phyloP scores from a whole-genome alignment of 2,329 filamentous ascomycete species.

The Shiraia bambusicola region DNA sequence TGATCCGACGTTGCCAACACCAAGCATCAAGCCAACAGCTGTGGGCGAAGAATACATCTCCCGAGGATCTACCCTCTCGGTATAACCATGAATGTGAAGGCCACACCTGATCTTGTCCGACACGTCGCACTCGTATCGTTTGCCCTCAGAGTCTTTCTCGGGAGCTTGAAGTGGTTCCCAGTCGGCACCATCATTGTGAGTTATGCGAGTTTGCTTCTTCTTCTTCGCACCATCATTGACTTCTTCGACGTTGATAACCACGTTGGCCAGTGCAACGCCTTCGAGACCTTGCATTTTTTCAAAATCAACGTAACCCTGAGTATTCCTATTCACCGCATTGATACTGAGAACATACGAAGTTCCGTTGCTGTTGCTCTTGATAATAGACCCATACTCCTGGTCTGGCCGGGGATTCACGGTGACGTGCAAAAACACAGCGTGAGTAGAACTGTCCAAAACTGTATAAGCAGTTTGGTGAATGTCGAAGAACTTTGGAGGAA shows the following conservation, averaged over 20 bases:
- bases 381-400: slow-evolving; percentile 76
- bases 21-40: slow-evolving; percentile 88
- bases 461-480: slow-evolving; percentile 82
- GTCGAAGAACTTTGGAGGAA: slow-evolving; percentile 82
- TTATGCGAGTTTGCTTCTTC: slow-evolving; percentile 85
- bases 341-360: slow-evolving; percentile 90
- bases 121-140: slow-evolving; percentile 69
- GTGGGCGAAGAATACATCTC: slow-evolving; percentile 87
- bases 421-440: slow-evolving; percentile 92
- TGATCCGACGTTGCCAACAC: slow-evolving; percentile 84
- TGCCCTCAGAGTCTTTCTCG: slow-evolving; percentile 66
- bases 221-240: slow-evolving; percentile 67
- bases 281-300: slow-evolving; percentile 93
- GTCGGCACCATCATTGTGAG: slow-evolving; percentile 90
- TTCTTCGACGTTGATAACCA: slow-evolving; percentile 73
- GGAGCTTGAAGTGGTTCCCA: slow-evolving; percentile 81
- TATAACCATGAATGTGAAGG: slow-evolving; percentile 93
- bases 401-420: slow-evolving; percentile 68
- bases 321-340: slow-evolving; percentile 77
- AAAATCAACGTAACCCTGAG: slow-evolving; percentile 81
- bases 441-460: slow-evolving; percentile 89
- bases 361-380: slow-evolving; percentile 98
- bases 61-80: slow-evolving; percentile 77
- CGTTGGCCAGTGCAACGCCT: slow-evolving; percentile 84
- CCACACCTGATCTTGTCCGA: slow-evolving; percentile 67